phyloP scores from a whole-genome alignment of 2,329 filamentous ascomycete species.

The Taxawa tesnikishii region DNA sequence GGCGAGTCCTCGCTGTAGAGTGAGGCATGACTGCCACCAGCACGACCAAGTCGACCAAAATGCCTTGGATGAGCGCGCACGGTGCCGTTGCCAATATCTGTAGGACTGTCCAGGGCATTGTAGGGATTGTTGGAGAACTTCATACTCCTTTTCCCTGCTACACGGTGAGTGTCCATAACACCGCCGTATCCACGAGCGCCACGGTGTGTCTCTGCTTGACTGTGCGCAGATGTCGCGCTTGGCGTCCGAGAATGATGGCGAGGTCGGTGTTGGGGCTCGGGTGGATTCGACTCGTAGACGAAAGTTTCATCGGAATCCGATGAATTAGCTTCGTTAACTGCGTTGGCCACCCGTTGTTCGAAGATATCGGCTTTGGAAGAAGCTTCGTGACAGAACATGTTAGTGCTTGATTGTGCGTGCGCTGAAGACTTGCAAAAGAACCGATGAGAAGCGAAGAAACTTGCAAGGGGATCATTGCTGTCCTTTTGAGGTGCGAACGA shows the following conservation, averaged over 20 bases:
- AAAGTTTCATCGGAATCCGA: conserved; percentile 98
- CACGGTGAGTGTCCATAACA: conserved; percentile 51
- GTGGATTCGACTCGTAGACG: conserved; percentile 95
- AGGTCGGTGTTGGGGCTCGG: conserved; percentile 47
- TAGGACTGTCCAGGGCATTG: conserved; percentile 42
- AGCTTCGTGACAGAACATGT: conserved; percentile 33
- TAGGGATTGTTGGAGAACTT: conserved; percentile 81
- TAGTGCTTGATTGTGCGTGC: conserved; percentile 8
- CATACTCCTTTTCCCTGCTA: conserved; percentile 80
- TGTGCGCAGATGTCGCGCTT: conserved; percentile 71
- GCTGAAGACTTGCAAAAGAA: neutral
- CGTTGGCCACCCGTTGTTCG: conserved; percentile 90
- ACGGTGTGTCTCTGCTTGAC: conserved; percentile 50
- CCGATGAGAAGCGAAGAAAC: neutral
- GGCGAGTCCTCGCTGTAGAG: conserved; percentile 68
- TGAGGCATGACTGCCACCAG: conserved; percentile 54
- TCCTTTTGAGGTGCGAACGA: too few relatives aligned
- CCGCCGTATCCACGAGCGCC: conserved; percentile 52
- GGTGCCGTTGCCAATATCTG: conserved; percentile 27
- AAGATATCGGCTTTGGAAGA: conserved; percentile 97
- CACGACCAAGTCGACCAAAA: conserved; percentile 63
- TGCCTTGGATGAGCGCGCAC: conserved; percentile 57
- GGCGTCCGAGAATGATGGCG: conserved; percentile 90
- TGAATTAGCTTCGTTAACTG: conserved; percentile 89
- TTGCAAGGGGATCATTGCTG: too few relatives aligned